Evolutionary conservation across 148 eudicot species (phyloP).

Genomic region (Fagopyrum homotropicum): DNA sequence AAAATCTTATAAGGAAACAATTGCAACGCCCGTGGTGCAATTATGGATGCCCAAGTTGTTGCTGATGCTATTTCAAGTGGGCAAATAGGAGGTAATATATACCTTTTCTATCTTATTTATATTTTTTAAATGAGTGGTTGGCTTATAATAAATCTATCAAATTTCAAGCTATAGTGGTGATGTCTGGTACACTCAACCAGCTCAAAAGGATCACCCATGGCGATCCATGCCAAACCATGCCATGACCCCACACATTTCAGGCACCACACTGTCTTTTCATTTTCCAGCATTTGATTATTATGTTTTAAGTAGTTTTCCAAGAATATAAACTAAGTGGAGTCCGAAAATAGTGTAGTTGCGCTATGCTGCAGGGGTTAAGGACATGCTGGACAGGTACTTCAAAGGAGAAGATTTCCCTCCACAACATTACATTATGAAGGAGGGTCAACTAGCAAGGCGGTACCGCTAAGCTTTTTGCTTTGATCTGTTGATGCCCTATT

Average conservation of each 20-base stretch:
- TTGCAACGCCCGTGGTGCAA: conserved; percentile 89
- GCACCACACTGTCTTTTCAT: conserved; percentile 38
- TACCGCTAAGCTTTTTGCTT: conserved; percentile 38
- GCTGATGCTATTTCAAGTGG: conserved; percentile 89
- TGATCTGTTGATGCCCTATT: neutral
- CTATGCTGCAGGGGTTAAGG: conserved; percentile 93
- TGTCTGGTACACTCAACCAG: conserved; percentile 97
- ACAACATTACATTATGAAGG: conserved; percentile 84
- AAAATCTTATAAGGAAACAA: conserved; percentile 45
- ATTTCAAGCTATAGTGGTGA: conserved; percentile 89
- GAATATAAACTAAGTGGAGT: neutral
- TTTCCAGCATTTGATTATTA: neutral
- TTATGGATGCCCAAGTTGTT: conserved; percentile 98
- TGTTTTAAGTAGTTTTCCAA: neutral
- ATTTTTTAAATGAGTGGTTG: neutral
- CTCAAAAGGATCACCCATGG: conserved; percentile 99
- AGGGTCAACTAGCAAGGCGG: conserved; percentile 84
- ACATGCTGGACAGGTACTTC: conserved; percentile 91
- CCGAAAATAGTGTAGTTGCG: conserved; percentile 55
- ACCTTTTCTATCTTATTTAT: neutral
- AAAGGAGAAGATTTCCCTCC: conserved; percentile 91
- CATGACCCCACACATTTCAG: conserved; percentile 97
- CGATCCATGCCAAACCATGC: conserved; percentile 97
- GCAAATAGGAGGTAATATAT: conserved; percentile 65
- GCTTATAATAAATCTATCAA: neutral